Evolutionary conservation across 1,284 basidiomycete genomes (phyloP).

Genomic region (Pulveroboletus sp.): DNA sequence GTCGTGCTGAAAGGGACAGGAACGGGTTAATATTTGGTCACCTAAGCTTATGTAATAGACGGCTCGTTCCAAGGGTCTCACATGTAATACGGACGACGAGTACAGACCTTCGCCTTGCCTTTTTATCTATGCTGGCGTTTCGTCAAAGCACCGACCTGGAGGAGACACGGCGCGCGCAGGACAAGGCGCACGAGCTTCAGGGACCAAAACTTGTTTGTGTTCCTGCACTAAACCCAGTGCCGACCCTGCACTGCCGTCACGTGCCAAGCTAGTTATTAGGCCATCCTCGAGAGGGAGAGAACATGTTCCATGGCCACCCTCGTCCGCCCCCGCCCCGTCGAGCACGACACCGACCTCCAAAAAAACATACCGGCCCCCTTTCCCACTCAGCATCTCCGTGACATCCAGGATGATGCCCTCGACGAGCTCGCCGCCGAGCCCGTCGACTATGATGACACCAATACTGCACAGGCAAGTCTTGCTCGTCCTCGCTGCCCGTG

Average conservation of each 20-base stretch:
- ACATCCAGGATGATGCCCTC: slow-evolving; percentile 18
- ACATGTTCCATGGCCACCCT: slow-evolving; percentile 33
- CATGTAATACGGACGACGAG: too few relatives aligned
- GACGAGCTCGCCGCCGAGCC: slow-evolving; percentile 32
- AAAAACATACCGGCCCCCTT: slow-evolving; percentile 39
- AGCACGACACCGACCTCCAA: slow-evolving; percentile 10
- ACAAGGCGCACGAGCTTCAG: too few relatives aligned
- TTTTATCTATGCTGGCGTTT: too few relatives aligned
- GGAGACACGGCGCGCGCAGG: too few relatives aligned
- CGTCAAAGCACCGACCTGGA: too few relatives aligned
- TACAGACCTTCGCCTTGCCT: too few relatives aligned
- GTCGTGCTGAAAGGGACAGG: too few relatives aligned
- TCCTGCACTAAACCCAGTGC: too few relatives aligned
- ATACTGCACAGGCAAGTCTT: slow-evolving; percentile 6
- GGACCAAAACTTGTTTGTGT: too few relatives aligned
- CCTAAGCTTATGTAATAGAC: too few relatives aligned
- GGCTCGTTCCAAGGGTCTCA: too few relatives aligned
- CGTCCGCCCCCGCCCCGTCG: slow-evolving; percentile 13
- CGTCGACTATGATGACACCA: slow-evolving; percentile 24
- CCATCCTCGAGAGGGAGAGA: neutral
- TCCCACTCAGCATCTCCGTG: slow-evolving; percentile 25
- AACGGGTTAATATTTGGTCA: too few relatives aligned
- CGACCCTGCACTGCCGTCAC: slow-evolving; percentile 24
- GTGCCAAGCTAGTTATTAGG: slow-evolving; percentile 19
- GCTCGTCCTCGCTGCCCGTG: neutral